These are phyloP conservation scores for Fomitopsis serialis DNA, from an alignment of 768 basidiomycete genomes.

Conservation along the genomic window DNA sequence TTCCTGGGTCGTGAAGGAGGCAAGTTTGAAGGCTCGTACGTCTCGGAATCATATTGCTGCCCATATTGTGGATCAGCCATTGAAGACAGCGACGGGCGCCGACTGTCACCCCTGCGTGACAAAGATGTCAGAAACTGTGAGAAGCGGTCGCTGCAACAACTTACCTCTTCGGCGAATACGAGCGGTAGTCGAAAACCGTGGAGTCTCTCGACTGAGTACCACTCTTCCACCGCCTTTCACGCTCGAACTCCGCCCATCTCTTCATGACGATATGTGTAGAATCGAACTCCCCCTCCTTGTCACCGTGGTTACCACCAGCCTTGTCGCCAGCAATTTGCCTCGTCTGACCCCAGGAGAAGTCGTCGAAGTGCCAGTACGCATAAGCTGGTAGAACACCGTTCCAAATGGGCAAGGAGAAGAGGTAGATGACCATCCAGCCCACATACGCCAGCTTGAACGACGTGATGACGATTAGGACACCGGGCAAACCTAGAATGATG, in stretches of 20 bases:
- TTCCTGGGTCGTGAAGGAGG: constrained; percentile 48
- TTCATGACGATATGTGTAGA: constrained; percentile 98
- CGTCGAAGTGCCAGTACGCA: constrained; percentile 99
- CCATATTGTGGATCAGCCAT: constrained; percentile 65
- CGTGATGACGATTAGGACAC: constrained; percentile 92
- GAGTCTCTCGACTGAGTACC: constrained; percentile 82
- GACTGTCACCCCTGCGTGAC: constrained; percentile 25
- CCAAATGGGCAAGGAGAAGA: constrained; percentile 92
- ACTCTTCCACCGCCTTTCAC: constrained; percentile 90
- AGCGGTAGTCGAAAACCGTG: constrained; percentile 50
- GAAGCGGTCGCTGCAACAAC: constrained; percentile 21
- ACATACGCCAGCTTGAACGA: constrained; percentile 91
- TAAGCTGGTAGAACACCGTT: constrained; percentile 94
- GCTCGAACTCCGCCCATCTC: constrained; percentile 97
- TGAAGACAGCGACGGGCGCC: constrained; percentile 75
- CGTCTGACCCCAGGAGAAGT: constrained; percentile 97
- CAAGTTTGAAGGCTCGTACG: constrained; percentile 48
- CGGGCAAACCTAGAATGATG: constrained; percentile 94
- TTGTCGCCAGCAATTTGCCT: constrained; percentile 70
- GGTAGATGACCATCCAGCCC: constrained; percentile 96
- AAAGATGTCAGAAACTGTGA: neutral
- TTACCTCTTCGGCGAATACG: constrained; percentile 50
- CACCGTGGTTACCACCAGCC: constrained; percentile 61
- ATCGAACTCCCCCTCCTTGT: constrained; percentile 97
- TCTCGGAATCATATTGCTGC: constrained; percentile 51